Percentiles rank a stretch among this genome's conserved stretches.
Evolutionary conservation across 2,329 filamentous ascomycete genomes (phyloP).

Genomic region (Stagonosporopsis cucurbitacearum): DNA sequence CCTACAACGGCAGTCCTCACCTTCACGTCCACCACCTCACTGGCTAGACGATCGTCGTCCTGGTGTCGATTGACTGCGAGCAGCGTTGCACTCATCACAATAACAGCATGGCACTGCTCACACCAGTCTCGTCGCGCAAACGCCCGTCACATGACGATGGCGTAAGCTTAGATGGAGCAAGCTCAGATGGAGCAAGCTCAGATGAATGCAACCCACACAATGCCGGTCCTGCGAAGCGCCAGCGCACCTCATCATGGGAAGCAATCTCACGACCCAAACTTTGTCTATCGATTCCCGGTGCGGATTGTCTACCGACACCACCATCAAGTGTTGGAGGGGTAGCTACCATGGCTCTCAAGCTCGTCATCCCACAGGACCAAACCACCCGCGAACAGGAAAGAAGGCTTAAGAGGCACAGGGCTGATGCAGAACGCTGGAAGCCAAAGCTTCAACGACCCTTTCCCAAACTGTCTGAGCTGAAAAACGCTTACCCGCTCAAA

Average conservation of each 20-base stretch:
- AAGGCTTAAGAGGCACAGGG: conserved; percentile 19
- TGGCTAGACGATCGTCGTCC: background rate
- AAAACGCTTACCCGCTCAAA: conserved; percentile 29
- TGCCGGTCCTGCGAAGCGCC: background rate
- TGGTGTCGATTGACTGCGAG: background rate
- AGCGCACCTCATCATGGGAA: background rate
- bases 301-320: conserved; percentile 12
- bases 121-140: conserved; percentile 13
- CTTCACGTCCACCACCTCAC: conserved; percentile 4
- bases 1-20: background rate
- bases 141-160: conserved; percentile 4
- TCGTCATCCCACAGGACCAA: conserved; percentile 21
- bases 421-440: conserved; percentile 27
- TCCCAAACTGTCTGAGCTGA: conserved; percentile 25
- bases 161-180: background rate
- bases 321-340: conserved; percentile 12
- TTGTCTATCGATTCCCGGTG: background rate
- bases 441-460: conserved; percentile 25
- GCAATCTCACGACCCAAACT: background rate
- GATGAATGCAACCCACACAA: background rate
- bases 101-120: conserved; percentile 9
- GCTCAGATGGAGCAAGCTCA: background rate
- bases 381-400: conserved; percentile 15
- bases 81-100: background rate
- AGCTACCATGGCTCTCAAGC: conserved; percentile 20